These are phyloP conservation scores for Rachicladosporium sp. DNA, from an alignment of 2,329 filamentous ascomycete genomes.

Conservation along the genomic window DNA sequence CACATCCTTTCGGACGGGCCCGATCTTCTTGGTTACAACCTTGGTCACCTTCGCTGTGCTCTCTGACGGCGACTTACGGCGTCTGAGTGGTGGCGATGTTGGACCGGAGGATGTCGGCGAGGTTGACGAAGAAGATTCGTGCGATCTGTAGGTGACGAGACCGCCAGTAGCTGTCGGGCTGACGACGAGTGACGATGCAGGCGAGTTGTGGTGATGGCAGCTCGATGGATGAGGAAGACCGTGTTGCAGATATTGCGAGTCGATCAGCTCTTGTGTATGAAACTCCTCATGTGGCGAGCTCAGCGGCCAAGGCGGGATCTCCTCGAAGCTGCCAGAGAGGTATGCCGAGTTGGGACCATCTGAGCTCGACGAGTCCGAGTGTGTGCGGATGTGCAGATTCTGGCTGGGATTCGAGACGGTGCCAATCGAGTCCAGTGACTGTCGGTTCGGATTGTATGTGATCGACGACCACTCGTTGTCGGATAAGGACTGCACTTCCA, in stretches of 20 bases:
- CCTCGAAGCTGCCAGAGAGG: slow-evolving; percentile 69
- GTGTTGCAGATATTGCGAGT: slow-evolving; percentile 40
- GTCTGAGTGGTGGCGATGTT: slow-evolving; percentile 44
- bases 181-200: slow-evolving; percentile 17
- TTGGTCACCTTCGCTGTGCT: slow-evolving; percentile 64
- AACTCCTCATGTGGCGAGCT: slow-evolving; percentile 78
- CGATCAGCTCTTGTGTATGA: slow-evolving; percentile 49
- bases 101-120: slow-evolving; percentile 22
- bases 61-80: slow-evolving; percentile 47
- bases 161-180: slow-evolving; percentile 13
- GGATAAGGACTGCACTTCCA: slow-evolving; percentile 82
- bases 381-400: slow-evolving; percentile 75
- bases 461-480: slow-evolving; percentile 82
- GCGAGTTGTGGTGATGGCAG: slow-evolving; percentile 16
- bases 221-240: slow-evolving; percentile 4
- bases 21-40: slow-evolving; percentile 64
- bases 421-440: slow-evolving; percentile 52
- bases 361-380: slow-evolving; percentile 65
- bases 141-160: slow-evolving; percentile 15
- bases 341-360: slow-evolving; percentile 44
- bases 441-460: slow-evolving; percentile 25
- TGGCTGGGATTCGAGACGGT: slow-evolving; percentile 88
- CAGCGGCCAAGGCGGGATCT: slow-evolving; percentile 58
- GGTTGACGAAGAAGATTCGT: slow-evolving; percentile 16
- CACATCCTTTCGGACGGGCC: slow-evolving; percentile 65